Evolutionary conservation across 768 basidiomycete species (phyloP), one percentile per base, ranked within the genome.

Genomic region (Calocybe cyanea): DNA sequence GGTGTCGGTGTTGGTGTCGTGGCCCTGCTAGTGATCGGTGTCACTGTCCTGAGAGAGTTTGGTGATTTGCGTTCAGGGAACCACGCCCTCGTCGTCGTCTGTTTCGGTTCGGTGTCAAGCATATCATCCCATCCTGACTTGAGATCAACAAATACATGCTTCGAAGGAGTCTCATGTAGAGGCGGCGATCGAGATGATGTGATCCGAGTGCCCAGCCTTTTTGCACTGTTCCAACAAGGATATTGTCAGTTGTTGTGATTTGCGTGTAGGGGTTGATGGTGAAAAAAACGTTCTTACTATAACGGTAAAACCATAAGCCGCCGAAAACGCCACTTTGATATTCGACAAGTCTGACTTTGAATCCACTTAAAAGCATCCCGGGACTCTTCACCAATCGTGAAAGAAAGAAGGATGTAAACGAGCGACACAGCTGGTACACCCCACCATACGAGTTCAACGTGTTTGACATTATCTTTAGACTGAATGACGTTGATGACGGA

Each of bases 61-160:
- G 56, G 56, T 20, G 57, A 56, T 37, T 48, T 60, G 44, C 41
- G 56, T 38, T 37, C 53, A 25, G 49, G 53, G 41, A 32, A 36
- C 39, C 48, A 51, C 18, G 45, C 41, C 46, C 58, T 65, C 25
- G 11, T 28, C 25, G n/a, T n/a, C 11, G 64, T 44, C 6, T 56
- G 50, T 57, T 65, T 70, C 38, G 58, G 49, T 40, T 69, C 45
- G 10, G 33, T 15, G 13, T 53, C 66, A 24, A 72, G 58, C 61
- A 69, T 69, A 40, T 75, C 74, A 46, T 76, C 74, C 76, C 76
- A 78, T 9, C 73, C 76, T 2, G 76, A 78, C 53, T 60, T 73
- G 36, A 75, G 63, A 19, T 70, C 67, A 30, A 67, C 49, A 8
- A 68, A 60, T 10, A 52, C 56, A 17, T 53, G 39, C 13, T 50